Base-by-base conservation (phyloP, 2,329 filamentous ascomycete species). In the Arachnopeziza araneosa region DNA sequence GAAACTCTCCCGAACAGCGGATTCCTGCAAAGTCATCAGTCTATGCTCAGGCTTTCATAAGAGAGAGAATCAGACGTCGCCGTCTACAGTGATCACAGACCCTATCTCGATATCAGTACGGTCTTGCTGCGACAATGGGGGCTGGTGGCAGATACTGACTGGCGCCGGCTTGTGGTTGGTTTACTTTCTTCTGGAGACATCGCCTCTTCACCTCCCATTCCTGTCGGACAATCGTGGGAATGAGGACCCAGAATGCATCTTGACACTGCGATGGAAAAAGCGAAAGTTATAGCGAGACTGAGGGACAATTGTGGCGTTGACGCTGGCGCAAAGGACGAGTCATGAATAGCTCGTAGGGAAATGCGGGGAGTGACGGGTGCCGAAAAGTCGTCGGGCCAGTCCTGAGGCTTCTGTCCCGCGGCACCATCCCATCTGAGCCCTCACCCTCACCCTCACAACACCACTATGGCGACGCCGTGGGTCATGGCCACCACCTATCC, bases 21-120 rank as follows among this genome's bases (percentile, higher is more conserved):
- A 79, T 78, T 64, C 77, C 77, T 79, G 26, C 52, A 24, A n/a
- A 54, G 56, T 49, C 24, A 24, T 23, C 58, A 52, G 64, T 64
- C 56, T 64, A 63, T 62, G 59, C 55, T 63, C 50, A 62, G 64
- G 59, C 60, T 60, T 54, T 57, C n/a, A 44, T 30, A 52, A 57
- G 58, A 57, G 48, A 60, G 55, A 44, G 32, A 22, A 32, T 71
- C 76, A 63, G 73, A 77, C 77, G 70, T 64, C 77, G 71, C 64
- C 75, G 69, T 57, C 77, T 74, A 66, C 77, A 79, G 63, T 79
- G 75, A 61, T 79, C 77, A 66, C 77, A 79, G 36, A 79, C 77
- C 30, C 73, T 78, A 19, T 14, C 12, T 8, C 6, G 36, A 44
- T 44, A 44, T 44, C 36, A 44, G 36, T 19, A 44, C 6, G 4